Base-by-base conservation (phyloP, 1,139 yeast species). In the Pichia sp. region DNA sequence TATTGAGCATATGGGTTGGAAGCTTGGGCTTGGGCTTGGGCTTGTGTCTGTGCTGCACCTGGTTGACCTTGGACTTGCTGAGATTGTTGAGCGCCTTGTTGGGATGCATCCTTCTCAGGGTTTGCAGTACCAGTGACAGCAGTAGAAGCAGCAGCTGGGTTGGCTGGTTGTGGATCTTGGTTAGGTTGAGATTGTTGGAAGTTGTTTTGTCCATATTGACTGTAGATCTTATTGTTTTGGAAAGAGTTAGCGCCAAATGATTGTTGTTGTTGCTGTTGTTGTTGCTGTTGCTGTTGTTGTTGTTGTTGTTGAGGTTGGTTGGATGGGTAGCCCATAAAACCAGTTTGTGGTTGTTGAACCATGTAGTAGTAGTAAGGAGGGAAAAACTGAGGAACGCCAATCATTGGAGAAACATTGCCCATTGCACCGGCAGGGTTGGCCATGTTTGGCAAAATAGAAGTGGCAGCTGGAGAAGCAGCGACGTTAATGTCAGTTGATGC, bases 211-310 rank as follows among this genome's bases (percentile, higher is more conserved):
- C 62, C 67, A 49, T 59, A 61, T 54, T 64, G 69, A 56, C 61
- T 60, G 55, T 66, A 64, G 51, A 62, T 58, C 57, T 62, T 61
- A 54, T 62, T 64, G 53, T 57, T 61, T 56, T 62, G 66, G 38
- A 56, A 55, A 3, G 61, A 54, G 49, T 61, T 62, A 34, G 58
- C 64, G 51, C 51, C 58, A 30, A 57, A 54, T 43, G 61, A 52
- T 49, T 61, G 61, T 16, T 54, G 58, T 51, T 57, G 64, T 49
- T 60, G 62, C 51, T 49, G 58, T 52, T 57, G 64, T 42, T 53
- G 59, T 45, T 52, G 59, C 54, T 51, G 45, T n/a, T 43, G 52
- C 23, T 26, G 47, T 30, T 23, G 38, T 23, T 23, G 26, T 40
- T 43, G 47, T 42, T 42, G 47, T 15, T 38, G 52, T 40, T 49